These are phyloP conservation scores for Corynespora cassiicola DNA, from an alignment of 2,329 filamentous ascomycete species.

Conservation along the genomic window DNA sequence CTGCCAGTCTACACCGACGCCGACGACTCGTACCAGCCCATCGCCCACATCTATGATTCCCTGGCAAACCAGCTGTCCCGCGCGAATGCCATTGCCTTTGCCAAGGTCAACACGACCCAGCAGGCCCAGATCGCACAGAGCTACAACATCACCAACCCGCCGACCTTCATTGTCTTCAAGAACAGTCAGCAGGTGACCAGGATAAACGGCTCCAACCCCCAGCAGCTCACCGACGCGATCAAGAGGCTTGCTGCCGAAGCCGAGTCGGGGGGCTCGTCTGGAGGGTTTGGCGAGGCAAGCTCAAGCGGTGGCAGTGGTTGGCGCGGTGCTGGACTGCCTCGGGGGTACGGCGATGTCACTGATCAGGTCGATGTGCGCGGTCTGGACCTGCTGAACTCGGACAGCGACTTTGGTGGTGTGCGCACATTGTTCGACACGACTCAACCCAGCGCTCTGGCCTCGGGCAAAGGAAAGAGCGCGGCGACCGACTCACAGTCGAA, in stretches of 20 bases:
- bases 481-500: constrained; percentile 56
- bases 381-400: constrained; percentile 86
- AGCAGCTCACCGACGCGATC: constrained; percentile 73
- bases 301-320: constrained; percentile 61
- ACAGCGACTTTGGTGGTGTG: constrained; percentile 76
- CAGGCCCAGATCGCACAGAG: constrained; percentile 75
- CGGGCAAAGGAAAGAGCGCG: constrained; percentile 62
- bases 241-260: constrained; percentile 74
- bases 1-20: constrained; percentile 82
- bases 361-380: constrained; percentile 79
- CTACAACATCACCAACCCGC: constrained; percentile 79
- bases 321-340: constrained; percentile 76
- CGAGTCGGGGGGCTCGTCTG: constrained; percentile 51
- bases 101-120: constrained; percentile 83
- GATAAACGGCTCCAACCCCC: constrained; percentile 76
- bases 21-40: constrained; percentile 83
- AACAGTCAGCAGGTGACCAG: constrained; percentile 71
- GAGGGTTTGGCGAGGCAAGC: constrained; percentile 50
- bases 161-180: constrained; percentile 86
- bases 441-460: constrained; percentile 68
- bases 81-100: constrained; percentile 77
- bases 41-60: constrained; percentile 82
- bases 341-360: constrained; percentile 84
- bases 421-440: constrained; percentile 73
- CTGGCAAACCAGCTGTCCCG: constrained; percentile 75